Evolutionary conservation across 2,329 filamentous ascomycete genomes (phyloP).

Genomic region (Aotearoamyces nothofagi): DNA sequence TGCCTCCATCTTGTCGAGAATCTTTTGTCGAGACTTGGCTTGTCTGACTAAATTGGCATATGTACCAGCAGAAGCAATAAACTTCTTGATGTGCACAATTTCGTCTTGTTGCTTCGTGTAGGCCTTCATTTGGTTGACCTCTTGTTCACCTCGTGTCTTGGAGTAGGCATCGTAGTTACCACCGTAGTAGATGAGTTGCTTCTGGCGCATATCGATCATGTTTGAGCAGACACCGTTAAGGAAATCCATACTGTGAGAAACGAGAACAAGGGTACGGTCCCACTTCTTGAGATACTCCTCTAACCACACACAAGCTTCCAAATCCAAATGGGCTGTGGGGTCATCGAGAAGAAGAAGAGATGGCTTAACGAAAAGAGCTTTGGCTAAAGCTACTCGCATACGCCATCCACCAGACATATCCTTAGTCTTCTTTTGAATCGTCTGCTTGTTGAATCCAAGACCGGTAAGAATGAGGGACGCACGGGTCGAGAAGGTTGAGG

Average conservation of each 20-base stretch:
- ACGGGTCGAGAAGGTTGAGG: constrained; percentile 88
- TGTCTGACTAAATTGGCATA: constrained; percentile 98
- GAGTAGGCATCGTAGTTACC: constrained; percentile 98
- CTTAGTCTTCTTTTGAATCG: constrained; percentile 99
- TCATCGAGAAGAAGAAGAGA: constrained; percentile 92
- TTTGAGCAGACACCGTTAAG: constrained; percentile 94
- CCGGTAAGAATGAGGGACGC: constrained; percentile 94
- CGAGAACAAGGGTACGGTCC: constrained; percentile 90
- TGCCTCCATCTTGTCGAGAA: constrained; percentile 99
- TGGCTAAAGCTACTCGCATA: constrained; percentile 96
- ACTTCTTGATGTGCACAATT: constrained; percentile 99
- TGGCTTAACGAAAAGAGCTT: constrained; percentile 97
- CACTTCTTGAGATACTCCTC: constrained; percentile 99
- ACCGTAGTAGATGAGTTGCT: constrained; percentile 90
- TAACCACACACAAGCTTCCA: constrained; percentile 98
- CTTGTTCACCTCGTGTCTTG: constrained; percentile 89
- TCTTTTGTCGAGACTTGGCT: constrained; percentile 99
- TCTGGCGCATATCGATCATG: constrained; percentile 96
- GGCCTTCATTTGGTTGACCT: constrained; percentile 97
- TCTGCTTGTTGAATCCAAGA: constrained; percentile 97
- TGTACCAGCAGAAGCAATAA: constrained; percentile 98
- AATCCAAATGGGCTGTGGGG: constrained; percentile 96
- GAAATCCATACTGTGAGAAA: constrained; percentile 98
- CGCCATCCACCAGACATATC: constrained; percentile 99
- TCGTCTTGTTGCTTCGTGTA: constrained; percentile 99